These are phyloP conservation scores for Lachnellula subtilissima DNA, from an alignment of 2,329 filamentous ascomycete species.

Conservation along the genomic window DNA sequence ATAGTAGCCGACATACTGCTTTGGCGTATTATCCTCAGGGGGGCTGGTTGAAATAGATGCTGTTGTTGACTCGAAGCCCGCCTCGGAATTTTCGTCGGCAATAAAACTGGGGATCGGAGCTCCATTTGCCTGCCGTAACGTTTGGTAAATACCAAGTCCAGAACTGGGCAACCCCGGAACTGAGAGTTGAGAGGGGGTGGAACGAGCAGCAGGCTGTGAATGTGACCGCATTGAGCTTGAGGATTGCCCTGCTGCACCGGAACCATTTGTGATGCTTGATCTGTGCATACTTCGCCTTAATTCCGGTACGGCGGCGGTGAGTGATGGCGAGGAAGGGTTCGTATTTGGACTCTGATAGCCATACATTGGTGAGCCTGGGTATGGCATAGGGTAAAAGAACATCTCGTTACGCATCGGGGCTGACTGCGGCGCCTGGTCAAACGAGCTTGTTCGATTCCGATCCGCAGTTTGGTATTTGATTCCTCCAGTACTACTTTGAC, in stretches of 20 bases:
- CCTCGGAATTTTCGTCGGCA: constrained; percentile 42
- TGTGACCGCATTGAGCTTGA: constrained; percentile 58
- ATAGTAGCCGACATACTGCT: constrained; percentile 33
- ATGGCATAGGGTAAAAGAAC: constrained; percentile 46
- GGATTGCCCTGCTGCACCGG: constrained; percentile 39
- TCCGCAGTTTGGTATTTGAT: constrained; percentile 40
- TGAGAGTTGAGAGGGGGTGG: constrained; percentile 31
- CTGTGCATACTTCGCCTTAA: constrained; percentile 54
- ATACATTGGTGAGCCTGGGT: constrained; percentile 41
- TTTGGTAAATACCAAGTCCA: constrained; percentile 31
- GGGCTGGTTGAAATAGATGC: constrained; percentile 17
- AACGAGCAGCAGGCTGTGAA: constrained; percentile 56
- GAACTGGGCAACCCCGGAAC: constrained; percentile 36
- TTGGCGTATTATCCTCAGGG: constrained; percentile 25
- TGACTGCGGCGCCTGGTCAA: constrained; percentile 57
- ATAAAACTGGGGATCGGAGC: constrained; percentile 51
- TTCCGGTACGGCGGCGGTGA: constrained; percentile 42
- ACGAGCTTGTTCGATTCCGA: constrained; percentile 55
- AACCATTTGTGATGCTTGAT: constrained; percentile 46
- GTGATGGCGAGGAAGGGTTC: constrained; percentile 53
- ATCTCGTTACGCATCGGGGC: constrained; percentile 54
- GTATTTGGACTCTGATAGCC: constrained; percentile 46
- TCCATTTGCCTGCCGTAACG: constrained; percentile 38
- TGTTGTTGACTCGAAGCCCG: constrained; percentile 13
- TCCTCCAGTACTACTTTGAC: constrained; percentile 30